Evolutionary conservation across 2,329 filamentous ascomycete species (phyloP).

Genomic region (Fusarium globosum): DNA sequence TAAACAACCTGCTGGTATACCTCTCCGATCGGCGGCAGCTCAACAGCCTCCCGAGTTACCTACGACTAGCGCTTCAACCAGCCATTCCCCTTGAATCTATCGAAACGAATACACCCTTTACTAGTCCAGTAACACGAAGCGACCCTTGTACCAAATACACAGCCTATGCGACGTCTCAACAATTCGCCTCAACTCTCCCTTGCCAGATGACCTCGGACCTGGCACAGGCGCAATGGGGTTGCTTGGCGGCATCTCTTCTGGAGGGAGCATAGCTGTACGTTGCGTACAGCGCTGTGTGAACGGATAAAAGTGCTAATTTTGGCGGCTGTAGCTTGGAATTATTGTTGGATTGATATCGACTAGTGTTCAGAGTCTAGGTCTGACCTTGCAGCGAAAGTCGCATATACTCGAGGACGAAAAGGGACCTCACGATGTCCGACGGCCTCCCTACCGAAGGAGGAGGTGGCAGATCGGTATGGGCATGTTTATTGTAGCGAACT

Average conservation of each 20-base stretch:
- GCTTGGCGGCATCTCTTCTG: slow-evolving; percentile 80
- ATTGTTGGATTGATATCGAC: slow-evolving; percentile 93
- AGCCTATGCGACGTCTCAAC: slow-evolving; percentile 43
- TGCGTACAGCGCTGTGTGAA: neutral
- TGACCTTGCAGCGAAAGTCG: slow-evolving; percentile 97
- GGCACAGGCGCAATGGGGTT: slow-evolving; percentile 70
- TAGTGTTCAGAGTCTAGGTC: slow-evolving; percentile 91
- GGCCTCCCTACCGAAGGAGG: slow-evolving; percentile 88
- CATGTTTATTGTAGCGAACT: slow-evolving; percentile 95
- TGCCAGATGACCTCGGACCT: slow-evolving; percentile 61
- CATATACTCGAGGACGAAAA: slow-evolving; percentile 98
- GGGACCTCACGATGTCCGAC: slow-evolving; percentile 77
- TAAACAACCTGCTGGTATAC: slow-evolving; percentile 33
- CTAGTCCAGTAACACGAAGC: slow-evolving; percentile 9
- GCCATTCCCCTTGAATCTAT: slow-evolving; percentile 25
- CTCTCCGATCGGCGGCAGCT: slow-evolving; percentile 17
- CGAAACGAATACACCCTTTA: slow-evolving; percentile 10
- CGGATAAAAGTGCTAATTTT: slow-evolving; percentile 34
- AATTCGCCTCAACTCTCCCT: slow-evolving; percentile 37
- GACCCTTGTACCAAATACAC: slow-evolving; percentile 1
- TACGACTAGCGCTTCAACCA: slow-evolving; percentile 20
- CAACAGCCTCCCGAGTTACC: slow-evolving; percentile 15
- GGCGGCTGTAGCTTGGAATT: slow-evolving; percentile 78
- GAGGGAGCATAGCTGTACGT: slow-evolving; percentile 80
- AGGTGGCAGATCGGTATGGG: slow-evolving; percentile 98